Percentiles rank a stretch among this genome's conserved stretches.
Evolutionary conservation across 2,329 filamentous ascomycete species (phyloP).

Genomic region (Paracorniculantispora psalliotae): DNA sequence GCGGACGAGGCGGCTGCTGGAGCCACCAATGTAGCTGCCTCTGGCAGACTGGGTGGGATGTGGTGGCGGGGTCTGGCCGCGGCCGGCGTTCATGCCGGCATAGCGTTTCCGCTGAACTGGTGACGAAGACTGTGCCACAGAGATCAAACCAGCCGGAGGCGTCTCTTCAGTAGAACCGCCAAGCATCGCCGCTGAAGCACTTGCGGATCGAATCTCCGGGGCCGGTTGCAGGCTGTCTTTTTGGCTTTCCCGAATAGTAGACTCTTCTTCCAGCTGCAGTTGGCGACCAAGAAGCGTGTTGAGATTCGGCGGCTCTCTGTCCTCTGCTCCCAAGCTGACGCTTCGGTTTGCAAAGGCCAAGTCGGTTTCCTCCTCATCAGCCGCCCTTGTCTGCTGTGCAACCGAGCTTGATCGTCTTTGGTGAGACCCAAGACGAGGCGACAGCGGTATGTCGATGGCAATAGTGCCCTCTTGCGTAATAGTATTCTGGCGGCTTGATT

Average conservation of each 20-base stretch:
- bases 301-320: constrained; percentile 59
- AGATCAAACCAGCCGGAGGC: constrained; percentile 41
- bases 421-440: constrained; percentile 55
- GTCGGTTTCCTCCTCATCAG: constrained; percentile 57
- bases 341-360: constrained; percentile 60
- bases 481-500: constrained; percentile 32
- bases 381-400: constrained; percentile 55
- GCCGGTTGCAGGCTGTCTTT: constrained; percentile 35
- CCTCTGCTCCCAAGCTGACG: constrained; percentile 62
- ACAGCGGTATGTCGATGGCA: constrained; percentile 70
- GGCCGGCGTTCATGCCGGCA: constrained; percentile 32
- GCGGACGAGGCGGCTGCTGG: constrained; percentile 32
- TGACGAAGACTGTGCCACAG: constrained; percentile 36
- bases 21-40: constrained; percentile 42
- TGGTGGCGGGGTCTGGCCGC: constrained; percentile 36
- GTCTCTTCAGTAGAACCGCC: constrained; percentile 42
- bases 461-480: constrained; percentile 50
- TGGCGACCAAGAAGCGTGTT: constrained; percentile 55
- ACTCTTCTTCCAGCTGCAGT: constrained; percentile 30
- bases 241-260: constrained; percentile 19
- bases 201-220: constrained; percentile 36
- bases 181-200: constrained; percentile 34
- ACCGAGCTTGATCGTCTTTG: constrained; percentile 65
- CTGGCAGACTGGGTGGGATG: constrained; percentile 32
- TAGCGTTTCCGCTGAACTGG: constrained; percentile 45